Evolutionary conservation across 108 stramenopile species (phyloP), one percentile per base, ranked within the genome.

Genomic region (Pseudonitzschia delicatissima): DNA sequence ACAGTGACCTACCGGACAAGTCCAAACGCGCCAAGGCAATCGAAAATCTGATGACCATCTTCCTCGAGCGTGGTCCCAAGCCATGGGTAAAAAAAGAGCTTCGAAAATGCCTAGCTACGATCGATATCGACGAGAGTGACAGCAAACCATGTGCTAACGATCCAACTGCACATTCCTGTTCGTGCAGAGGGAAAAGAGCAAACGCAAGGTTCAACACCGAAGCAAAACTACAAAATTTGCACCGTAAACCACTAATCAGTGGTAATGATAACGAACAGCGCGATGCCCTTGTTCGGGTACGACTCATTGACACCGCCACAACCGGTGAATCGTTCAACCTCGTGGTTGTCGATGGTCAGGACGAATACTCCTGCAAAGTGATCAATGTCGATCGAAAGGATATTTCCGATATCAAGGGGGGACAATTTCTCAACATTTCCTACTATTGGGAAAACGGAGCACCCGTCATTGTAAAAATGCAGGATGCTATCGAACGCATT

Each of bases 1-100:
- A 74, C 5, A 67, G 66, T 28, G 45, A 59, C 29, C 26, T 62
- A 49, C 48, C 66, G 25, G 73, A 74, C 39, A 74, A 74, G 39
- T 29, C 21, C 28, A 40, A 62, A 40, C 73, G 73, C 11, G 73
- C 73, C 1, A 31, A 52, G 31, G 59, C 52, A 28, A 45, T 74
- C 37, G 50, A 51, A 18, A 55, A 50, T 17, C 9, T 74, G 31
- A 74, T 74, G 73, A 47, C 67, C 28, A 67, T 50, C 11, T 67
- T 66, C 40, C 53, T 55, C 15, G 11, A 62, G 20, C n/a, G 49
- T 45, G 27, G 23, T 5, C 52, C 39, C 37, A 62, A 67, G 21
- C 48, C 36, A 42, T 74, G 73, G 73, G 49, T 36, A 12, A 57
- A 39, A 32, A 61, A 62, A 1, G 64, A 67, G 42, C 33, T 67